These are phyloP conservation scores for Ballota nigra DNA, from an alignment of 257 asterid species.

Conservation along the genomic window DNA sequence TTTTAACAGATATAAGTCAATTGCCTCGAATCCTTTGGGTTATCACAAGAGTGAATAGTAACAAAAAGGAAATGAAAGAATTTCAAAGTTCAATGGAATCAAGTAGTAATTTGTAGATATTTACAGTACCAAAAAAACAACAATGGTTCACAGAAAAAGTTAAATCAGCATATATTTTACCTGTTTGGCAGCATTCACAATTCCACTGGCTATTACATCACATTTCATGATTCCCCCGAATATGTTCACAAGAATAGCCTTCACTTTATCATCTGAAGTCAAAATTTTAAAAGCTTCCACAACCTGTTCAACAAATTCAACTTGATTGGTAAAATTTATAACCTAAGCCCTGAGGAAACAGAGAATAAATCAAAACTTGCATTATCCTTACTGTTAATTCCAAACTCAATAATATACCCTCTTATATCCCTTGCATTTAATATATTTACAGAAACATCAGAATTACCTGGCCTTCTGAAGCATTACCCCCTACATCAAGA, in stretches of 20 bases:
- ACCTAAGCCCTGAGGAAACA: not conserved
- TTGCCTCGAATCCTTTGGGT: not conserved
- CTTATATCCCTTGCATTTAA: not conserved
- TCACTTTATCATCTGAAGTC: slow-evolving; percentile 96
- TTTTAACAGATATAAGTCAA: not conserved
- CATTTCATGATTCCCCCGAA: slow-evolving; percentile 99
- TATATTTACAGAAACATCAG: not conserved
- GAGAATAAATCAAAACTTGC: not conserved
- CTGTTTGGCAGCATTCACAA: slow-evolving; percentile 95
- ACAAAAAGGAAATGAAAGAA: not conserved
- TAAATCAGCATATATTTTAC: slow-evolving; percentile 35
- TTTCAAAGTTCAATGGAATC: not conserved
- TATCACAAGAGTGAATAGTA: not conserved
- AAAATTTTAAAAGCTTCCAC: slow-evolving; percentile 97
- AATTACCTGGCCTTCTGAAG: slow-evolving; percentile 90
- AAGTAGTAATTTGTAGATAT: not conserved
- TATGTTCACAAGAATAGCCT: slow-evolving; percentile 94
- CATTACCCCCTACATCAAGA: slow-evolving; percentile 99
- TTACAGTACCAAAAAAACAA: not conserved
- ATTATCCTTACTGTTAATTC: not conserved
- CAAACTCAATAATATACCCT: slow-evolving; percentile 2
- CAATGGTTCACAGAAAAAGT: not conserved
- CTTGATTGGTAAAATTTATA: slow-evolving; percentile 6
- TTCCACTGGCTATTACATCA: slow-evolving; percentile 96
- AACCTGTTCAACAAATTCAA: slow-evolving; percentile 53